Percentiles rank a stretch among this genome's conserved stretches.
phyloP scores from a whole-genome alignment of 495 filamentous ascomycete genomes.

The Rusavskia elegans region DNA sequence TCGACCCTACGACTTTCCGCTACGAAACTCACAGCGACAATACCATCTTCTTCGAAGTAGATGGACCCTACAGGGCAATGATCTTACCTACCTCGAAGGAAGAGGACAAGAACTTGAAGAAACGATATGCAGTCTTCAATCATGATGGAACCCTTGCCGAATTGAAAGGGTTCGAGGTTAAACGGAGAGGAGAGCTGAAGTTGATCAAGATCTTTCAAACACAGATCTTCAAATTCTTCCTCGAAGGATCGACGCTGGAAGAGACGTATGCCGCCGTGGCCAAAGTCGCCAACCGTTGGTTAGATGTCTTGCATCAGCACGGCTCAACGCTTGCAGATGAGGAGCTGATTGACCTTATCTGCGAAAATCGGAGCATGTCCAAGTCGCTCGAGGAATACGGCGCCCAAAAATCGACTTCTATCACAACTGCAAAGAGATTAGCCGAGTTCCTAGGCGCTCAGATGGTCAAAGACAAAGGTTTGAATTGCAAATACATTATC shows the following conservation, averaged over 20 bases:
- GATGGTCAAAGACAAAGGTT: conserved; percentile 96
- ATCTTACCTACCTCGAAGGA: conserved; percentile 94
- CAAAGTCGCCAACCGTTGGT: conserved; percentile 88
- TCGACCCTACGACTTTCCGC: conserved; percentile 61
- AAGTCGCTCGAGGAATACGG: conserved; percentile 96
- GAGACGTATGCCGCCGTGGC: conserved; percentile 89
- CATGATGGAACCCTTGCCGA: conserved; percentile 94
- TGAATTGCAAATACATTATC: conserved; percentile 99
- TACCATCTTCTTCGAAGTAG: conserved; percentile 98
- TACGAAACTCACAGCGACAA: conserved; percentile 97
- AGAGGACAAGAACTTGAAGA: conserved; percentile 98
- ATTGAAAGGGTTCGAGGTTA: conserved; percentile 95
- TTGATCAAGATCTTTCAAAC: conserved; percentile 99
- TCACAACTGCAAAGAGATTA: conserved; percentile 90
- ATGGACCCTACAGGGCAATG: conserved; percentile 96
- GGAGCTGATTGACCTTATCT: conserved; percentile 96
- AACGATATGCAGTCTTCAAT: conserved; percentile 97
- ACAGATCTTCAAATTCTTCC: conserved; percentile 98
- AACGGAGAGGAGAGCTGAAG: conserved; percentile 94
- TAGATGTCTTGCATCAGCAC: conserved; percentile 81
- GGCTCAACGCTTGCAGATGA: conserved; percentile 84
- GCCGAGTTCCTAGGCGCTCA: conserved; percentile 95
- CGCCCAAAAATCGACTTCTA: conserved; percentile 87
- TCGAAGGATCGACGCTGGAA: conserved; percentile 69
- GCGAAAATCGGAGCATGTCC: conserved; percentile 92